phyloP scores from a whole-genome alignment of 2,329 filamentous ascomycete genomes.

The Beauveria scarabaeidicola region DNA sequence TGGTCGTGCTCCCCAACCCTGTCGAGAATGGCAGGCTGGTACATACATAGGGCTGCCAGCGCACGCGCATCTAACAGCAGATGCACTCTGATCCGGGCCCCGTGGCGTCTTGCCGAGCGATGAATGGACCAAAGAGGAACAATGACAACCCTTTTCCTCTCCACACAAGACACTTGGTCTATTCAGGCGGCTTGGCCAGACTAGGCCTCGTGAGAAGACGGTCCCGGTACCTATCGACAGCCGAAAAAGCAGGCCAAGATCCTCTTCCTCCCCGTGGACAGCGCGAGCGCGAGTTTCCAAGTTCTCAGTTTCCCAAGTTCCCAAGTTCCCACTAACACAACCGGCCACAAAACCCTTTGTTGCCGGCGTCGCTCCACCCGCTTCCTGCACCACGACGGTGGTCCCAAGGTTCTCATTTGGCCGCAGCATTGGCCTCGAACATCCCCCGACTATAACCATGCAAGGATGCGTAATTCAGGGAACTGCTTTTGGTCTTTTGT shows the following conservation, averaged over 20 bases:
- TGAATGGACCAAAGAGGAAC: slow-evolving; percentile 2
- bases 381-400: slow-evolving; percentile 5
- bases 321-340: background rate
- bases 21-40: background rate
- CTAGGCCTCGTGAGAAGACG: background rate
- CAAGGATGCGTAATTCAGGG: background rate
- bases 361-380: background rate
- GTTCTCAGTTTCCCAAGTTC: too few species aligned
- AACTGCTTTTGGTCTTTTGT: background rate
- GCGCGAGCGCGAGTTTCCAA: too few species aligned
- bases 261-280: too few species aligned
- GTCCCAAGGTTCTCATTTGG: slow-evolving; percentile 7
- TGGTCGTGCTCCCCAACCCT: background rate
- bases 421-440: too few species aligned
- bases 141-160: background rate
- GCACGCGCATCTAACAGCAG: slow-evolving; percentile 3
- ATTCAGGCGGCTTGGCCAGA: background rate
- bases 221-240: background rate
- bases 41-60: background rate
- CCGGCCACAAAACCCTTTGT: background rate
- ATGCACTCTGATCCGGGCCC: slow-evolving; percentile 1
- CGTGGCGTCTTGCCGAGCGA: slow-evolving; percentile 1
- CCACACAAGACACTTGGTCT: background rate
- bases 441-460: background rate
- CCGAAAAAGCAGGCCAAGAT: background rate